These are phyloP conservation scores for Ophiosphaerella narmari DNA, from an alignment of 2,329 filamentous ascomycete species.

Conservation along the genomic window DNA sequence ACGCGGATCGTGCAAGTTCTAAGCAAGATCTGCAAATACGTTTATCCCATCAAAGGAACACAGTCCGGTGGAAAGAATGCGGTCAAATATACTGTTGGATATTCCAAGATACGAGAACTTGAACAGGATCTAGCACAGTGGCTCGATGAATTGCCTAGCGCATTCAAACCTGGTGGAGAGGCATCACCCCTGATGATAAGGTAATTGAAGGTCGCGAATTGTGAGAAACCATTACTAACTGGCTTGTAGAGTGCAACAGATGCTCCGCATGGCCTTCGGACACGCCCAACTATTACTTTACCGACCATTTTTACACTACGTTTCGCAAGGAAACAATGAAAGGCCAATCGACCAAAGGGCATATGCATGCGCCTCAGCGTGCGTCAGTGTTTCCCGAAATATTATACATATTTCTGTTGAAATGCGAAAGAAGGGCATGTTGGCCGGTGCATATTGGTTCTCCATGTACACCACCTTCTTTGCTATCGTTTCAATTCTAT, in stretches of 20 bases:
- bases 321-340: constrained; percentile 62
- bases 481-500: constrained; percentile 76
- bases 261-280: constrained; percentile 78
- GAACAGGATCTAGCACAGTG: constrained; percentile 66
- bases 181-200: constrained; percentile 74
- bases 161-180: constrained; percentile 79
- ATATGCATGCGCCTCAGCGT: constrained; percentile 73
- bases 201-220: constrained; percentile 55
- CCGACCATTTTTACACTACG: constrained; percentile 81
- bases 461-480: constrained; percentile 85
- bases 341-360: constrained; percentile 71
- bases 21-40: constrained; percentile 65
- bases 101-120: constrained; percentile 67
- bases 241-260: constrained; percentile 64
- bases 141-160: constrained; percentile 71
- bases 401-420: constrained; percentile 80
- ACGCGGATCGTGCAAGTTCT: constrained; percentile 62
- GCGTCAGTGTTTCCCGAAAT: constrained; percentile 69
- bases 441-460: constrained; percentile 88
- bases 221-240: constrained; percentile 2
- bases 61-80: constrained; percentile 43
- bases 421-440: constrained; percentile 73
- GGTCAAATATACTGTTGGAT: constrained; percentile 65
- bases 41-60: constrained; percentile 65
- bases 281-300: constrained; percentile 85